Evolutionary conservation across 352 stramenopile species (phyloP).

Genomic region (Phytophthora kernoviae): DNA sequence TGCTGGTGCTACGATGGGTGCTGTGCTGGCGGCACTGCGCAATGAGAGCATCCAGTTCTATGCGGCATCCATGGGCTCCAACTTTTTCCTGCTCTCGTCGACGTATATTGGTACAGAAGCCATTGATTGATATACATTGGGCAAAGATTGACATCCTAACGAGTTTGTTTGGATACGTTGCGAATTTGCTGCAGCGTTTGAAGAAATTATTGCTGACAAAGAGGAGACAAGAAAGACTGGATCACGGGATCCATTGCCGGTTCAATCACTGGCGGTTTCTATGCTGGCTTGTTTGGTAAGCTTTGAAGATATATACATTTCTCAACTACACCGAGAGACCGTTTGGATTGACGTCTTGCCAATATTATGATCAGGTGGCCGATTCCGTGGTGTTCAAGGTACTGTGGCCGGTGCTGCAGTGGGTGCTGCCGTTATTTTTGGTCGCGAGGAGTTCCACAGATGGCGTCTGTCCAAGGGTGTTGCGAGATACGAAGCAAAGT

Average conservation of each 20-base stretch:
- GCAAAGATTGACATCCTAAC: no score
- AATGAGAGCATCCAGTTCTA: slow-evolving; percentile 86
- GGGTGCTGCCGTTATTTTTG: slow-evolving; percentile 65
- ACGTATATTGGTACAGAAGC: slow-evolving; percentile 80
- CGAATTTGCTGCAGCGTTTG: slow-evolving; percentile 48
- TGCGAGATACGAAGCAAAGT: slow-evolving; percentile 83
- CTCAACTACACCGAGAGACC: background rate
- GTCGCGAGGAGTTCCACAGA: slow-evolving; percentile 72
- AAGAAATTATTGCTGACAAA: slow-evolving; percentile 81
- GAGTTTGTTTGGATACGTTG: no score
- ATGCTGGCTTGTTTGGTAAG: slow-evolving; percentile 68
- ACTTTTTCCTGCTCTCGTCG: slow-evolving; percentile 84
- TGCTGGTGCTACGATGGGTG: slow-evolving; percentile 61
- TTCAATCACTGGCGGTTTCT: slow-evolving; percentile 75
- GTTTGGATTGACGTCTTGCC: background rate
- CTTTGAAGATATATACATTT: background rate
- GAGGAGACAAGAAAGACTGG: slow-evolving; percentile 60
- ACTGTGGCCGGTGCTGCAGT: slow-evolving; percentile 60
- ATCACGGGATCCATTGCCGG: slow-evolving; percentile 59
- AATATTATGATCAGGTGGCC: slow-evolving; percentile 49
- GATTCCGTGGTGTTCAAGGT: slow-evolving; percentile 70
- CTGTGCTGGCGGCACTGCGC: slow-evolving; percentile 62
- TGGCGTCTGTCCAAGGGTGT: slow-evolving; percentile 79
- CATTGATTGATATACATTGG: no score
- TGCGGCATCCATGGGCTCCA: slow-evolving; percentile 81